Base-by-base conservation (phyloP, 2,329 filamentous ascomycete species). In the Fusarium buharicum region DNA sequence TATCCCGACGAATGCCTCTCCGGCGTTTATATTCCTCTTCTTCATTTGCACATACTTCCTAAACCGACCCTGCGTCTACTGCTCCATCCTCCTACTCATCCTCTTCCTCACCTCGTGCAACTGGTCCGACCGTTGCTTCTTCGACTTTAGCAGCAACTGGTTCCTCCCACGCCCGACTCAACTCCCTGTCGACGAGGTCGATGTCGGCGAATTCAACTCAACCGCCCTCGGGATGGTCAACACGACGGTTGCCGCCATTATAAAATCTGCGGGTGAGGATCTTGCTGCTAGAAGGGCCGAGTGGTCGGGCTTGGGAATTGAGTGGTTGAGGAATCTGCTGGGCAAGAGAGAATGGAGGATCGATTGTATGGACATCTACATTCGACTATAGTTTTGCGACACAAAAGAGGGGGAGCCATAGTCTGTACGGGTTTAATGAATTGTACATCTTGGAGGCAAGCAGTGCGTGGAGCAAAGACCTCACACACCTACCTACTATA, bases 61-160 rank as follows among this genome's bases (percentile, higher is more conserved):
- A 71, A 96, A 97, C 79, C 89, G 94, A 51, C 95, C 95, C 50
- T 99, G 95, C 81, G 90, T 97, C 70, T 99, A 99, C 84, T 99
- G 95, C 85, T 97, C 93, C 59, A 88, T 97, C 61, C 90, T 99
- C 50, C 91, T 99, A 44, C 85, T 97, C 66, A 93, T 98, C 70
- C 92, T 99, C 69, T 96, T 97, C 81, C 85, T 93, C 67, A 96
- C 93, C 22, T 93, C 90, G 22, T 95, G 91, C 77, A 90, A 93
- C 83, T 95, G 91, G 91, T 91, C 90, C 66, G 90, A 93, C 74
- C 87, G 88, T 50, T 95, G 91, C 75, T 95, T 98, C 80, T 95
- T 98, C 82, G 94, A 98, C 80, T 90, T 97, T 71, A 85, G 82
- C 74, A 90, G 88, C 71, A 92, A 96, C 79, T 98, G 93, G 94